phyloP scores from a whole-genome alignment of 75 land plant genomes.

The Picea glauca region DNA sequence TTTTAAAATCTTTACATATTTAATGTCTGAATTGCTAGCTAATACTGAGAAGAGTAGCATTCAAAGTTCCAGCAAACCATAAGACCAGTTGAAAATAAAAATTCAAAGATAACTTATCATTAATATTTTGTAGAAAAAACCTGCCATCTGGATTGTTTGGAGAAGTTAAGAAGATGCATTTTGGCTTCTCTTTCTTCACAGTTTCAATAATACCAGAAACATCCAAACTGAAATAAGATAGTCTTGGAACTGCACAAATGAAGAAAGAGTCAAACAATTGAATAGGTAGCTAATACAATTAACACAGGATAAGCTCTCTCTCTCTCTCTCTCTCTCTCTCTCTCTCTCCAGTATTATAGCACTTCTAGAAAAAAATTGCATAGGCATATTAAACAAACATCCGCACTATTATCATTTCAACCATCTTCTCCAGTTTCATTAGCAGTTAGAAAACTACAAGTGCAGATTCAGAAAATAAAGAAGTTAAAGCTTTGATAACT shows the following conservation, averaged over 20 bases:
- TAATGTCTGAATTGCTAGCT: background rate
- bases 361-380: background rate
- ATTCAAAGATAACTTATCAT: background rate
- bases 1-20: background rate
- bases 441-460: background rate
- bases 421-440: background rate
- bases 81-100: background rate
- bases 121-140: constrained; percentile 26
- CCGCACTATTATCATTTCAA: background rate
- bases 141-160: constrained; percentile 99
- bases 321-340: too few relatives aligned
- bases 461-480: background rate
- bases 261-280: background rate
- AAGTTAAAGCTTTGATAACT: background rate
- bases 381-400: background rate
- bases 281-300: background rate
- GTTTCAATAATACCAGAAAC: constrained; percentile 69
- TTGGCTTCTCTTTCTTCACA: constrained; percentile 73
- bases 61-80: background rate
- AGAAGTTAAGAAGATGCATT: constrained; percentile 91
- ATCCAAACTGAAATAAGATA: constrained; percentile 68
- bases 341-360: background rate
- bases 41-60: background rate
- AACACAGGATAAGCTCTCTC: background rate
- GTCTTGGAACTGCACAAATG: constrained; percentile 69